Evolutionary conservation across 352 stramenopile species (phyloP), one percentile per base, ranked within the genome.

Genomic region (Albugo laibachii): DNA sequence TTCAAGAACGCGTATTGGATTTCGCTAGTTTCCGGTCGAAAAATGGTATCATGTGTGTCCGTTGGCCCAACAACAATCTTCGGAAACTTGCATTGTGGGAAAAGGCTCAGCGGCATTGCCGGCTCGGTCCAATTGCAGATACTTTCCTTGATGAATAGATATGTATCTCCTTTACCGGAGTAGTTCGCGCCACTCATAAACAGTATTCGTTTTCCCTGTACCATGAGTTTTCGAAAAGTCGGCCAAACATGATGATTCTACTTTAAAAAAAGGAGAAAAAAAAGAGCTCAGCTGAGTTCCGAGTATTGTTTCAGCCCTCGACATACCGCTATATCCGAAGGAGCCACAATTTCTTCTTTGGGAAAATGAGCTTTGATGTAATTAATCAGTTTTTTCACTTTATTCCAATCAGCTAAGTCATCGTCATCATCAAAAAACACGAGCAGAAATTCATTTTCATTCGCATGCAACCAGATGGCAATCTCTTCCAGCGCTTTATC

Each of bases 1-100:
- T 89, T 89, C 21, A 89, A 54, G 47, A 87, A 83, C 0, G 60
- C 77, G 19, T 87, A 87, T 50, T 83, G 65, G 34, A 89, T 89
- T 49, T 89, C 77, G 41, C 77, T 89, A 18, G 73, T 87, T 61
- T 86, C 59, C 11, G 77, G 77, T 8, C 77, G 77, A 44, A 89
- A 83, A 34, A 89, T 81, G 0, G 65, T 81, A 20, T 64, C 61
- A 18, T 61, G 57, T 13, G 64, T 58, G 20, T 67, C 58, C 0
- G 76, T 49, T 16, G 75, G 63, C 1, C 67, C 54, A 4, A 65
- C 62, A 37, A 66, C 48, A 1, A 59, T 51, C 37, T 58, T 58
- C 2, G 62, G 58, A 18, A 79, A 77, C 20, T 68, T 57, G 40
- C 77, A 89, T 40, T 57, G 62, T 14, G 74, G 77, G 39, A 72